A percentile compares a stretch with the other conserved stretches of the same genome.
These are phyloP conservation scores for Ganoderma resinaceum DNA, from an alignment of 1,284 basidiomycete genomes.

Conservation along the genomic window DNA sequence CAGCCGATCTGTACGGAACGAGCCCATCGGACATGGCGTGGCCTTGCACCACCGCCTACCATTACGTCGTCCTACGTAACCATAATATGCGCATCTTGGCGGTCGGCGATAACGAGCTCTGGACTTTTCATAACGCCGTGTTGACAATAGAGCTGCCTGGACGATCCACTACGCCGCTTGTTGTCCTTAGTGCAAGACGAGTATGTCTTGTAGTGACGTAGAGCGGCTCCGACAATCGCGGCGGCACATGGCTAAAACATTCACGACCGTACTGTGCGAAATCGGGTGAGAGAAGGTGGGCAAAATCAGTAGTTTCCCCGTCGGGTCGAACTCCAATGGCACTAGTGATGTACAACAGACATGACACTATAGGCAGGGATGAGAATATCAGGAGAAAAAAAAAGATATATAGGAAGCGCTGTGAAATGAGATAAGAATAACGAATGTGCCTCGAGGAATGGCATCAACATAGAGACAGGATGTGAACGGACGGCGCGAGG, in stretches of 20 bases:
- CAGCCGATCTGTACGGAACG: constrained; percentile 23
- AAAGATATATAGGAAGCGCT: constrained; percentile 12
- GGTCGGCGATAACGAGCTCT: background rate
- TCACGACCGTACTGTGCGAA: background rate
- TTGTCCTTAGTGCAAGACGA: background rate
- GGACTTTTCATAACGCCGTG: background rate
- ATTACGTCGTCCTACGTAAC: background rate
- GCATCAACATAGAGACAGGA: constrained; percentile 7
- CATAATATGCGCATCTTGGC: background rate
- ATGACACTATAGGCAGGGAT: background rate
- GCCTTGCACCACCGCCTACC: constrained; percentile 7
- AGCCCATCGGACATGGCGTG: background rate
- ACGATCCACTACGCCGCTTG: background rate
- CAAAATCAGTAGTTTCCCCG: background rate
- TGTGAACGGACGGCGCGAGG: background rate
- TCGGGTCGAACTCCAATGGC: background rate
- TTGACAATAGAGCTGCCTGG: background rate
- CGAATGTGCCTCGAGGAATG: constrained; percentile 4
- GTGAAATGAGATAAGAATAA: constrained; percentile 12
- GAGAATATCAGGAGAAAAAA: background rate
- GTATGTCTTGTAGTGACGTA: background rate
- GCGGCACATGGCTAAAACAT: background rate
- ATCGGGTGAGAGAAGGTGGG: background rate
- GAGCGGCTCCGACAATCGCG: background rate
- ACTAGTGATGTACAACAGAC: constrained; percentile 17